These are phyloP conservation scores for Mycena pura DNA, from an alignment of 768 basidiomycete genomes.

Conservation along the genomic window DNA sequence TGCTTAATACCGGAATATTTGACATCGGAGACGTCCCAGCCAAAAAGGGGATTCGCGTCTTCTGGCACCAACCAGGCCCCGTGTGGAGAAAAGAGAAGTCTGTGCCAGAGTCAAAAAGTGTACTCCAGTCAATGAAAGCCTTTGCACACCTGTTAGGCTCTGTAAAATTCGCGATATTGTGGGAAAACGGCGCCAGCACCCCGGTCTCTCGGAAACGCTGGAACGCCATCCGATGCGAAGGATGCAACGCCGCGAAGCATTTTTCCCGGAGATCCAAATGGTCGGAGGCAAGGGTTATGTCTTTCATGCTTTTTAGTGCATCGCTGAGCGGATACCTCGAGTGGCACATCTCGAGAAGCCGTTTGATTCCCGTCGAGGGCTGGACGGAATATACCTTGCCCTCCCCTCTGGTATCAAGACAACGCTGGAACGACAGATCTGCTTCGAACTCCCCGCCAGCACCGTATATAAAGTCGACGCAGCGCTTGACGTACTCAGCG, in stretches of 20 bases:
- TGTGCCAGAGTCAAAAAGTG: neutral
- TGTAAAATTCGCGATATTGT: conserved; percentile 33
- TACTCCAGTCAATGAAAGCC: too few species aligned
- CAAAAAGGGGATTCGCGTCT: conserved; percentile 44
- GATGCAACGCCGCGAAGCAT: conserved; percentile 39
- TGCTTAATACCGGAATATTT: conserved; percentile 39
- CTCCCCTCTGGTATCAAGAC: conserved; percentile 27
- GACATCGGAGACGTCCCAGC: conserved; percentile 48
- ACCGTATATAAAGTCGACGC: conserved; percentile 31
- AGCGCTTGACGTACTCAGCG: conserved; percentile 34
- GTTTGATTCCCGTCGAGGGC: conserved; percentile 18
- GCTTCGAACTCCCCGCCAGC: conserved; percentile 4
- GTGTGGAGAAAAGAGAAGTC: conserved; percentile 45
- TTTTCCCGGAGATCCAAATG: conserved; percentile 48
- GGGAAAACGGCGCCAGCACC: conserved; percentile 38
- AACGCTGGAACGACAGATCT: conserved; percentile 10
- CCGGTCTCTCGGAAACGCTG: conserved; percentile 36
- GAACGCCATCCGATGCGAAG: conserved; percentile 42
- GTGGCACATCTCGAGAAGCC: conserved; percentile 29
- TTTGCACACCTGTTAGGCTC: conserved; percentile 38
- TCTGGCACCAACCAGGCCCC: conserved; percentile 49
- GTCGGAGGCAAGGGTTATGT: too few species aligned
- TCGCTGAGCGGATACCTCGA: conserved; percentile 26
- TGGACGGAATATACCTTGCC: conserved; percentile 26
- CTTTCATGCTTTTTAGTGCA: too few species aligned